Percentiles rank a stretch among this genome's conserved stretches.
These are phyloP conservation scores for Rubia yunnanensis DNA, from an alignment of 257 asterid species.

Conservation along the genomic window DNA sequence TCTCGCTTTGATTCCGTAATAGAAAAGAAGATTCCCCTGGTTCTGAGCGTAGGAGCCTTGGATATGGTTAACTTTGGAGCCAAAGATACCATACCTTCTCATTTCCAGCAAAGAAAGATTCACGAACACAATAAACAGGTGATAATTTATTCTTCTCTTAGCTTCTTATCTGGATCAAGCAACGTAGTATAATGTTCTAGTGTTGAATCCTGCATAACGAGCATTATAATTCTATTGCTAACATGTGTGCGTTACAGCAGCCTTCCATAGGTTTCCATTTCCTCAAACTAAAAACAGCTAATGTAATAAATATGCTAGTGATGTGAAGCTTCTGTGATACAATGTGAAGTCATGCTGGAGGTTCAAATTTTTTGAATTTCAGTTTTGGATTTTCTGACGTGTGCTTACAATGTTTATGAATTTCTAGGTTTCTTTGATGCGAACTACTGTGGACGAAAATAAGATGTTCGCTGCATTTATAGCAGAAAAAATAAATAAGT, in stretches of 20 bases:
- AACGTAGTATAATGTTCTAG: not conserved
- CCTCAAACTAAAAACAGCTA: not conserved
- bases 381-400: not conserved
- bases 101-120: conserved; percentile 53
- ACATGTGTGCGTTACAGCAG: not conserved
- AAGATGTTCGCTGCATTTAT: conserved; percentile 76
- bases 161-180: conserved; percentile 2
- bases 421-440: conserved; percentile 69
- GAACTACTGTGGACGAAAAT: conserved; percentile 79
- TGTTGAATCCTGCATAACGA: not conserved
- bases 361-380: not conserved
- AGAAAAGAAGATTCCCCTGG: conserved; percentile 82
- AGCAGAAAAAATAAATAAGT: conserved; percentile 68
- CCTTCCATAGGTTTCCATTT: not conserved
- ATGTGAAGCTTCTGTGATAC: not conserved
- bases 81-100: conserved; percentile 56
- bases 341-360: not conserved
- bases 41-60: conserved; percentile 89
- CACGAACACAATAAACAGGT: conserved; percentile 87
- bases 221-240: not conserved
- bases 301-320: not conserved
- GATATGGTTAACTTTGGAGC: conserved; percentile 98
- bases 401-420: not conserved
- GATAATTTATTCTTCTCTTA: conserved; percentile 12
- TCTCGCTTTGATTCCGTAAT: conserved; percentile 70